Conservation (phyloP, 306 rosid species). For the Nissolia schottii region DNA sequence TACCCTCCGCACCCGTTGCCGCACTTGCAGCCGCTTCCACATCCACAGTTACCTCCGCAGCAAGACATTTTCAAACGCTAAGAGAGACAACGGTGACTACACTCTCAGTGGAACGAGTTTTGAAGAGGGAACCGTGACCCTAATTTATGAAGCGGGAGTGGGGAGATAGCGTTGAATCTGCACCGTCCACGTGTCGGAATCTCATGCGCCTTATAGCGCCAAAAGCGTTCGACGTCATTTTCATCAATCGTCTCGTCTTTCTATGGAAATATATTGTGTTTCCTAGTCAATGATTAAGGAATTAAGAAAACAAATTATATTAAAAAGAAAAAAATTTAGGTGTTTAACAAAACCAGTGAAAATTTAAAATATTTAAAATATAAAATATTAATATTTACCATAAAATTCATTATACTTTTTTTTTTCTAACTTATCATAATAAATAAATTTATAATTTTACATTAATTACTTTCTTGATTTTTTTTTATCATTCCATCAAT, state of each 20-base stretch:
- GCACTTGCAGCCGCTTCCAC: constrained; percentile 58
- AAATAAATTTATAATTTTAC: too few species aligned
- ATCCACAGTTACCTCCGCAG: constrained; percentile 51
- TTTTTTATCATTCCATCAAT: too few species aligned
- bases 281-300: too few species aligned
- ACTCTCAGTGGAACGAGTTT: background rate
- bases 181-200: background rate
- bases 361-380: too few species aligned
- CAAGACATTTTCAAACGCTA: constrained; percentile 39
- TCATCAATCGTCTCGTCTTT: background rate
- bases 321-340: too few species aligned
- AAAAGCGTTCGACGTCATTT: background rate
- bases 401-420: too few species aligned
- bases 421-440: too few species aligned
- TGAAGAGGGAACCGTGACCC: background rate
- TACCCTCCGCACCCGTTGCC: constrained; percentile 37
- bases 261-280: too few species aligned
- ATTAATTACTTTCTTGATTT: too few species aligned
- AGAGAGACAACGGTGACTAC: background rate
- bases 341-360: too few species aligned
- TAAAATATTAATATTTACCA: too few species aligned
- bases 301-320: too few species aligned
- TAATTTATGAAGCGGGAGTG: background rate
- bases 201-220: background rate
- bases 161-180: background rate